These are phyloP conservation scores for Trypanosomatidae sp. DNA, from an alignment of 208 protist genomes.

Conservation along the genomic window DNA sequence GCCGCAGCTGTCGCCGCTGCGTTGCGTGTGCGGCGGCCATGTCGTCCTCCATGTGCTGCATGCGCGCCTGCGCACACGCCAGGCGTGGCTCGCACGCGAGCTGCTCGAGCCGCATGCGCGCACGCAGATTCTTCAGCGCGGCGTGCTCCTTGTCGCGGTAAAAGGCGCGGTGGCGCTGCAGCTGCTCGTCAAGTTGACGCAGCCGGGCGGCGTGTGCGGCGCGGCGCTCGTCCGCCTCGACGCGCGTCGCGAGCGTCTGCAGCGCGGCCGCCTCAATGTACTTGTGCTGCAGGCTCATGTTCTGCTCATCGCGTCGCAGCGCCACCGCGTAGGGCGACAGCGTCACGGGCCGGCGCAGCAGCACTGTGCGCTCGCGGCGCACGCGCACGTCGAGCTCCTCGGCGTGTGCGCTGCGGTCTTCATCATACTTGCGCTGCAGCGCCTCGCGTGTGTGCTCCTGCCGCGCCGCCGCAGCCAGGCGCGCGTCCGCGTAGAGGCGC, in stretches of 20 bases:
- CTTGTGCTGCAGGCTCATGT: conserved; percentile 13
- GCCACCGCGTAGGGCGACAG: too few relatives aligned
- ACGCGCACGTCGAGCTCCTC: conserved; percentile 29
- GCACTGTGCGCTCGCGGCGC: conserved; percentile 5
- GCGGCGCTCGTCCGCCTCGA: conserved; percentile 1
- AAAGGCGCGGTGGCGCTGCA: conserved; percentile 1
- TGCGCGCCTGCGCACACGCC: conserved; percentile 6
- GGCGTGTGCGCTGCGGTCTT: conserved; percentile 14
- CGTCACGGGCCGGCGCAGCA: conserved; percentile 17
- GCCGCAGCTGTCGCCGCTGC: too few relatives aligned
- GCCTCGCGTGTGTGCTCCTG: conserved; percentile 7
- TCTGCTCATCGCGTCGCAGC: conserved; percentile 6
- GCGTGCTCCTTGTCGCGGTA: conserved; percentile 5
- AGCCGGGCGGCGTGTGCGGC: neutral
- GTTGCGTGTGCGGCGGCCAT: conserved; percentile 33
- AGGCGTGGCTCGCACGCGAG: conserved; percentile 1
- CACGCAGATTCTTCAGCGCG: conserved; percentile 6
- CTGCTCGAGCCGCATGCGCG: conserved; percentile 4
- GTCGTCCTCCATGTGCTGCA: conserved; percentile 30
- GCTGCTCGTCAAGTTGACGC: conserved; percentile 6
- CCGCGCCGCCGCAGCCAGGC: conserved; percentile 1
- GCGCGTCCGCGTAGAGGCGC: conserved; percentile 5
- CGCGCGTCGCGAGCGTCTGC: too few relatives aligned
- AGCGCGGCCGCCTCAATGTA: too few relatives aligned
- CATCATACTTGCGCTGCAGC: conserved; percentile 15